These are phyloP conservation scores for Gymnopilus dilepis DNA, from an alignment of 768 basidiomycete species.

Conservation along the genomic window DNA sequence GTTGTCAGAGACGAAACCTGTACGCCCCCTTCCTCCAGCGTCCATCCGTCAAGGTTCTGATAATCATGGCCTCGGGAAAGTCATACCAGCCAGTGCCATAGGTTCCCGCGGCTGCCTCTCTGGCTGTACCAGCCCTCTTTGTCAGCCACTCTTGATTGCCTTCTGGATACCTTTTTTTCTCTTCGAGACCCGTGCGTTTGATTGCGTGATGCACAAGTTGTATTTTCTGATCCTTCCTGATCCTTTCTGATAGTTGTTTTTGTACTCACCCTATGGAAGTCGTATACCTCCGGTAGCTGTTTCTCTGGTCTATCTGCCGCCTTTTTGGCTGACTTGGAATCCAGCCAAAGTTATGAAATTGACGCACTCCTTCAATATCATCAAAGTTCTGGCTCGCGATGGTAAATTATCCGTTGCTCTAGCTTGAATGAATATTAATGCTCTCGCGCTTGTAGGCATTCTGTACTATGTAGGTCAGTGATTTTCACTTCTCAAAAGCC, in stretches of 20 bases:
- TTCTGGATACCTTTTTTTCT: constrained; percentile 29
- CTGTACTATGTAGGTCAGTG: constrained; percentile 34
- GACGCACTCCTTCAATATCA: constrained; percentile 17
- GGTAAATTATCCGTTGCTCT: constrained; percentile 1
- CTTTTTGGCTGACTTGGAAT: neutral
- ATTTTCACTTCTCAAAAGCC: neutral
- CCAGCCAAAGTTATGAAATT: constrained; percentile 8
- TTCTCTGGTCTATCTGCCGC: neutral
- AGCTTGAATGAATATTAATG: neutral
- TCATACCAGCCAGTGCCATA: constrained; percentile 21
- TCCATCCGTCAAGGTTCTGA: neutral
- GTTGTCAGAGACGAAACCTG: constrained; percentile 25
- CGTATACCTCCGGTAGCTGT: constrained; percentile 24
- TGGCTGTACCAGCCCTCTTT: constrained; percentile 25
- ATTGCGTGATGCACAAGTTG: neutral
- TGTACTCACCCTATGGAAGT: constrained; percentile 28
- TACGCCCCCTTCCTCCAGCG: constrained; percentile 9
- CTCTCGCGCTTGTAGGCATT: constrained; percentile 17
- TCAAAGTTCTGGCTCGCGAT: constrained; percentile 20
- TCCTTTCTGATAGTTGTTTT: constrained; percentile 22
- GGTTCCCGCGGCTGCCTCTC: constrained; percentile 28
- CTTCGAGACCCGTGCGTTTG: constrained; percentile 28
- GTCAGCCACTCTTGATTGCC: constrained; percentile 25
- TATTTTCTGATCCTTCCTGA: neutral
- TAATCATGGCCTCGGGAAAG: constrained; percentile 11